phyloP scores from a whole-genome alignment of 2,329 filamentous ascomycete species.

The Pleoardoris graminearum region DNA sequence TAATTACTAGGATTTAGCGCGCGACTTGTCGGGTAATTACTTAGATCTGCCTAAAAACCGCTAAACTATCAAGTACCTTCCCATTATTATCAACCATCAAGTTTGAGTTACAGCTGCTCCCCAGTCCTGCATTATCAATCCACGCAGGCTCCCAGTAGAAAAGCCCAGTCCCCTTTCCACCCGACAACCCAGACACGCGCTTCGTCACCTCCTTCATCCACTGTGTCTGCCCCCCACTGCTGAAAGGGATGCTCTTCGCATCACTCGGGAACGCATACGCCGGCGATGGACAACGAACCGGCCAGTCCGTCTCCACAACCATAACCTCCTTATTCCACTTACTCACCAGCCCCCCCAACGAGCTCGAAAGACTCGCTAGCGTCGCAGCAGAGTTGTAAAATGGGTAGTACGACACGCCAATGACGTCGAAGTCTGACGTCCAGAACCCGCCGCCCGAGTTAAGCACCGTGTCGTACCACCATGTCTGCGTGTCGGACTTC shows the following conservation, averaged over 20 bases:
- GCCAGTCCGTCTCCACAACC: slow-evolving; percentile 75
- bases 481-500: slow-evolving; percentile 68
- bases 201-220: slow-evolving; percentile 65
- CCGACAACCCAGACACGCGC: slow-evolving; percentile 57
- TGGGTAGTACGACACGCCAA: slow-evolving; percentile 74
- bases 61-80: slow-evolving; percentile 60
- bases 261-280: slow-evolving; percentile 64
- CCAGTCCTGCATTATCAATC: slow-evolving; percentile 66
- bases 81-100: slow-evolving; percentile 62
- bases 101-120: slow-evolving; percentile 68
- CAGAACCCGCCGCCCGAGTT: slow-evolving; percentile 51
- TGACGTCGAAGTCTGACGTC: slow-evolving; percentile 66
- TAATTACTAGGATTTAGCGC: too few species aligned
- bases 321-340: slow-evolving; percentile 67
- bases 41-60: slow-evolving; percentile 57
- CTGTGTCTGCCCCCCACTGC: slow-evolving; percentile 62
- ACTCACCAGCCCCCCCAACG: slow-evolving; percentile 61
- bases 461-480: slow-evolving; percentile 63
- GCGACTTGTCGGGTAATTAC: too few species aligned
- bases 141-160: slow-evolving; percentile 78
- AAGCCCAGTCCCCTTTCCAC: slow-evolving; percentile 58
- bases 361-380: slow-evolving; percentile 59
- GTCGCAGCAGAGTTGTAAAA: slow-evolving; percentile 67
- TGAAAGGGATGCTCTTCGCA: slow-evolving; percentile 63
- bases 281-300: slow-evolving; percentile 63